Conservation (phyloP, 495 filamentous ascomycete genomes). For the Penicillium canescens region DNA sequence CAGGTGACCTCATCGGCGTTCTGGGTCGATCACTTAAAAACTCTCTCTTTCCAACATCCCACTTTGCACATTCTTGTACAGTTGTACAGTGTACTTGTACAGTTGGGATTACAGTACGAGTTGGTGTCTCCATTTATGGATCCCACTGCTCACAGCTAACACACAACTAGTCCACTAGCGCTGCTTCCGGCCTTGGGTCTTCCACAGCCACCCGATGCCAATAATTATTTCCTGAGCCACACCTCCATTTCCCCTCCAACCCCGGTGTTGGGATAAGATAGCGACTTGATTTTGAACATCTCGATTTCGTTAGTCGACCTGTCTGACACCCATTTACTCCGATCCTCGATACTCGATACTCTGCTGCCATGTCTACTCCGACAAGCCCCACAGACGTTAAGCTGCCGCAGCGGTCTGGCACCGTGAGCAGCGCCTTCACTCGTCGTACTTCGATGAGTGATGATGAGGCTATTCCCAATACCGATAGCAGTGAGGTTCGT, state of each 20-base stretch:
- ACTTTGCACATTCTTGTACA: conserved; percentile 3
- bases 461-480: conserved; percentile 71
- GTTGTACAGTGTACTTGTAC: neutral
- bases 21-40: conserved; percentile 16
- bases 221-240: neutral
- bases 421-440: conserved; percentile 47
- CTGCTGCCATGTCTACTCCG: conserved; percentile 31
- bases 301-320: neutral
- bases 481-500: conserved; percentile 75
- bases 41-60: conserved; percentile 2
- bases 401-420: conserved; percentile 59
- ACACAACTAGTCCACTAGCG: conserved; percentile 25
- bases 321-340: neutral
- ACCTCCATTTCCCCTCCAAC: neutral
- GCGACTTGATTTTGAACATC: neutral
- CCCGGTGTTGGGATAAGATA: neutral
- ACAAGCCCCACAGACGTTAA: conserved; percentile 38
- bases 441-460: conserved; percentile 43
- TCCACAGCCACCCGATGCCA: neutral
- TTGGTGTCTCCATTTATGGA: neutral
- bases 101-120: too few species aligned
- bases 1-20: conserved; percentile 25
- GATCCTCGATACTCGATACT: neutral
- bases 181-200: conserved; percentile 6
- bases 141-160: neutral